Evolutionary conservation across 1,139 yeast species (phyloP).

Genomic region (Hyphopichia burtonii): DNA sequence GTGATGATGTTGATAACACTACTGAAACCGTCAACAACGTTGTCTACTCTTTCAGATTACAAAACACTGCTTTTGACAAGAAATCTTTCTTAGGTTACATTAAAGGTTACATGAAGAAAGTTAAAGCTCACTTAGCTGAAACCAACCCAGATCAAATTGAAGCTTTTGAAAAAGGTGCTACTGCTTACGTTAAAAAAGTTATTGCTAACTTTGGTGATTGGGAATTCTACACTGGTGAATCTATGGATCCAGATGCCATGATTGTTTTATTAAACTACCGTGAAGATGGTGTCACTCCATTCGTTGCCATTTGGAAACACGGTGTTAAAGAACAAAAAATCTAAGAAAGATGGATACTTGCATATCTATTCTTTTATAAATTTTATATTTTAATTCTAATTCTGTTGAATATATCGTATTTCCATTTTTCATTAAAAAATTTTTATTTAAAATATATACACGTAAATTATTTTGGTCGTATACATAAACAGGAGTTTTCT

Average conservation of each 20-base stretch:
- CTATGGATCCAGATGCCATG: slow-evolving; percentile 99
- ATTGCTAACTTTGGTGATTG: slow-evolving; percentile 94
- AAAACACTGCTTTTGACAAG: slow-evolving; percentile 93
- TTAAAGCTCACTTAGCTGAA: slow-evolving; percentile 88
- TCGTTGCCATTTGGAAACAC: slow-evolving; percentile 97
- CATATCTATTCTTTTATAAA: not conserved
- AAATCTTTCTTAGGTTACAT: slow-evolving; percentile 93
- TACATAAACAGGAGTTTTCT: slow-evolving; percentile 65
- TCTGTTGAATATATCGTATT: not conserved
- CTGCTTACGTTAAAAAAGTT: slow-evolving; percentile 92
- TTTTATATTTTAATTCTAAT: slow-evolving; percentile 2
- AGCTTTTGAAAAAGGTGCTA: slow-evolving; percentile 95
- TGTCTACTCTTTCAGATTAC: slow-evolving; percentile 97
- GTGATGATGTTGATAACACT: slow-evolving; percentile 68
- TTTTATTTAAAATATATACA: too few relatives aligned
- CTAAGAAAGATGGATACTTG: slow-evolving; percentile 41
- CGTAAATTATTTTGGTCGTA: too few relatives aligned
- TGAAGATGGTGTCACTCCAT: slow-evolving; percentile 99
- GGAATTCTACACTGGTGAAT: slow-evolving; percentile 99
- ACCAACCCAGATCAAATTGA: slow-evolving; percentile 81
- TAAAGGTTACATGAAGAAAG: slow-evolving; percentile 97
- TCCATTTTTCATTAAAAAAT: not conserved
- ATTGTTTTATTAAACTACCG: slow-evolving; percentile 98
- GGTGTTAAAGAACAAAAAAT: slow-evolving; percentile 89
- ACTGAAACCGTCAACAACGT: slow-evolving; percentile 93